These are phyloP conservation scores for Globisporangium takayamanum DNA, from an alignment of 352 stramenopile species.

Conservation along the genomic window DNA sequence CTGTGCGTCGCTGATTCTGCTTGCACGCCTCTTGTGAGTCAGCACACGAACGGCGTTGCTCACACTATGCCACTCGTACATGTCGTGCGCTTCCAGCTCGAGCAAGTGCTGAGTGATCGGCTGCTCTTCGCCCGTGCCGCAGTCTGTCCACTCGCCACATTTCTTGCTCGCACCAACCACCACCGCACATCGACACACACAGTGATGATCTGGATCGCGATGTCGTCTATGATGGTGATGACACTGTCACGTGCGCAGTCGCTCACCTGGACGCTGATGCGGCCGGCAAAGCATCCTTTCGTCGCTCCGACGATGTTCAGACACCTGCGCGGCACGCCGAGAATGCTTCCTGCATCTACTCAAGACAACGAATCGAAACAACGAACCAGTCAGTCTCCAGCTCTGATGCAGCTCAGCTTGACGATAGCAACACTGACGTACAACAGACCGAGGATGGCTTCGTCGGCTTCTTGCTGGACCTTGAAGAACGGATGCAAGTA, in stretches of 20 bases:
- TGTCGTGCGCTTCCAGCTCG: slow-evolving; percentile 32
- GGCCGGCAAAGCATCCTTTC: slow-evolving; percentile 68
- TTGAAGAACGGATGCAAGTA: slow-evolving; percentile 85
- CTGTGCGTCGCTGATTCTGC: slow-evolving; percentile 60
- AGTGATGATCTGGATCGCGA: too few species aligned
- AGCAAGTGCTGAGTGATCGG: slow-evolving; percentile 77
- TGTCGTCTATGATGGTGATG: too few species aligned
- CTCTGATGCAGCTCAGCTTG: background rate
- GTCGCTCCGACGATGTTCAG: slow-evolving; percentile 83
- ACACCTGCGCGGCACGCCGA: slow-evolving; percentile 54
- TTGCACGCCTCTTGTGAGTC: background rate
- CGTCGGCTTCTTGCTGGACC: slow-evolving; percentile 68
- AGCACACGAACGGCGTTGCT: background rate
- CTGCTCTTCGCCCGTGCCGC: slow-evolving; percentile 47
- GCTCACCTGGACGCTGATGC: slow-evolving; percentile 43
- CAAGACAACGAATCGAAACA: background rate
- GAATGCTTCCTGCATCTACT: slow-evolving; percentile 62
- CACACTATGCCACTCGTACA: slow-evolving; percentile 24
- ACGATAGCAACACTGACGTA: background rate
- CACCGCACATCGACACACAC: background rate
- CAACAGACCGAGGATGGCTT: slow-evolving; percentile 67
- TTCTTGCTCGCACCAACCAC: slow-evolving; percentile 17
- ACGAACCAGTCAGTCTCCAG: background rate
- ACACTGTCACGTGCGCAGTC: background rate
- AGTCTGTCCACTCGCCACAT: slow-evolving; percentile 50